Evolutionary conservation across 2,329 filamentous ascomycete genomes (phyloP), one percentile per base, ranked within the genome.

Genomic region (Fusarium nematophilum): DNA sequence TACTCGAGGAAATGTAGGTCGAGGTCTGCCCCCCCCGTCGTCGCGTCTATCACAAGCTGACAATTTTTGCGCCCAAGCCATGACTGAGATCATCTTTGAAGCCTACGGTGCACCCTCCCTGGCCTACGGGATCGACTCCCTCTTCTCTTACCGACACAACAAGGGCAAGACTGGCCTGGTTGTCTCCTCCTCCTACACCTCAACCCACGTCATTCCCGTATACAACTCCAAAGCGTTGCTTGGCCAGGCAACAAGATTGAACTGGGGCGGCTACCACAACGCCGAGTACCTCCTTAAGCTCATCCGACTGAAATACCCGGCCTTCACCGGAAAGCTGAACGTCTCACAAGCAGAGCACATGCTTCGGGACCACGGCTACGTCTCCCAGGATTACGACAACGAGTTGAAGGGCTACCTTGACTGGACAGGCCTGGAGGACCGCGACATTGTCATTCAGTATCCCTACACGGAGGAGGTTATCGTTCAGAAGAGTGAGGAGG

Each of bases 41-140:
- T 39, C 18, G 13, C 15, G 13, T 29, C 36, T 42, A 13, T 8
- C n/a, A 10, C 42, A 44, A 27, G 45, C 70, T 74, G 34, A 72
- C 55, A 6, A 17, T 36, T 38, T 21, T 7, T 37, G 6, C 46
- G n/a, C n/a, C 53, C 47, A 64, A 96, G 92, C 91, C 66, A 98
- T 98, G 94, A 96, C 91, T 36, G 95, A 99, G 72, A 94, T 98
- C 50, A 81, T 99, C 9, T 99, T 98, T 74, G 95, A 99, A 76
- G 96, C 93, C 76, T 99, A 99, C 75, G 86, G 87, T 56, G 93
- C 91, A 9, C 94, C 95, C 0, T 94, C 92, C 2, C 84, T 97
- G 21, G 91, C 93, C 14, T 97, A 95, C 76, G 95, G 95, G 45
- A 93, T 99, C 77, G 95, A 99, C 75, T 96, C 93, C 9, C 85